phyloP scores from a whole-genome alignment of 2,329 filamentous ascomycete genomes.

The Chaetomiaceae sp. region DNA sequence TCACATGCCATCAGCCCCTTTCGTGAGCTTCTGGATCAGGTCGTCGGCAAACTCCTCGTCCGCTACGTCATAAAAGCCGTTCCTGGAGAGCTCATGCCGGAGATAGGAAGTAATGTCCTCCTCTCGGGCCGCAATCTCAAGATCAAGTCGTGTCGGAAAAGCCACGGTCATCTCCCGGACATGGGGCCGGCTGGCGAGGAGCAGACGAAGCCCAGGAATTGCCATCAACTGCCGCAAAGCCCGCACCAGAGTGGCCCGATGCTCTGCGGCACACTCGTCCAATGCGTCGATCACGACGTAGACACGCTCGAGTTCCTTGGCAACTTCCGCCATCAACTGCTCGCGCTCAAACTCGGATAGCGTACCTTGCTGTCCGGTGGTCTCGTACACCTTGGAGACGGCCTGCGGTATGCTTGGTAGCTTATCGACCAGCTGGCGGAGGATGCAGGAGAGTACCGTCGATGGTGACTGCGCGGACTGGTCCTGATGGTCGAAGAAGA shows the following conservation, averaged over 20 bases:
- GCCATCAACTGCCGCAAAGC: constrained; percentile 16
- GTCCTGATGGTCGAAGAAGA: constrained; percentile 30
- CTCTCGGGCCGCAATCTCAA: constrained; percentile 2
- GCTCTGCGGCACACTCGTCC: neutral
- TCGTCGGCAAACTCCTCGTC: constrained; percentile 22
- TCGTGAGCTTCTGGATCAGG: constrained; percentile 22
- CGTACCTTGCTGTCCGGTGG: constrained; percentile 14
- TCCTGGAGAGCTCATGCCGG: constrained; percentile 15
- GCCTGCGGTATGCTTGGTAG: constrained; percentile 17
- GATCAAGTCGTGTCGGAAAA: neutral
- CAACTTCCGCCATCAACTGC: neutral
- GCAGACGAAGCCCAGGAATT: constrained; percentile 4
- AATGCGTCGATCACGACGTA: neutral
- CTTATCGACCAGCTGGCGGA: constrained; percentile 23
- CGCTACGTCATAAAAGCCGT: constrained; percentile 19
- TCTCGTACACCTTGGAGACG: constrained; percentile 24
- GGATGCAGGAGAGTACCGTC: constrained; percentile 22
- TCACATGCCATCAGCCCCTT: constrained; percentile 27
- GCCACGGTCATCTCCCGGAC: neutral
- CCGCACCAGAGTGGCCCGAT: neutral
- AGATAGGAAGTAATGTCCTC: constrained; percentile 24
- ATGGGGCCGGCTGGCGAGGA: constrained; percentile 1
- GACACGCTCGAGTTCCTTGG: neutral
- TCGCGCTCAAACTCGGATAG: neutral
- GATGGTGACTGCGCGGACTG: constrained; percentile 20